Conservation (phyloP, 2,329 filamentous ascomycete genomes). For the Apiospora hydei region DNA sequence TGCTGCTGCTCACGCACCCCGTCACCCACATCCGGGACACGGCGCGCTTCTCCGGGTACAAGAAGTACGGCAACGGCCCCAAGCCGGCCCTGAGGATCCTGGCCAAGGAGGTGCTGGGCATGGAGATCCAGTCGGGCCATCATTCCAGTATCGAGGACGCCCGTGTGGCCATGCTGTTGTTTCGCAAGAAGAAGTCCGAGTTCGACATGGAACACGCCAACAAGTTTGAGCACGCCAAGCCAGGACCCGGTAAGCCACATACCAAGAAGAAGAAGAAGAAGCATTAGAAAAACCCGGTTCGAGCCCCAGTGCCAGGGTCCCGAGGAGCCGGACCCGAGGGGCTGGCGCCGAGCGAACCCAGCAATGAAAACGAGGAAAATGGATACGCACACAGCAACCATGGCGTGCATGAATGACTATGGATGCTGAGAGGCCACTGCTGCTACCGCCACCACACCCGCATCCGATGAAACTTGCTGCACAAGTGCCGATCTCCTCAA, state of each 20-base stretch:
- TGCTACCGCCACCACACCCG: neutral
- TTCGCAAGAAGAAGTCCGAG: conserved; percentile 79
- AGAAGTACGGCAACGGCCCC: conserved; percentile 70
- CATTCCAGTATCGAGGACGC: conserved; percentile 82
- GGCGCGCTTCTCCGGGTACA: conserved; percentile 76
- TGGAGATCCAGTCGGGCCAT: conserved; percentile 69
- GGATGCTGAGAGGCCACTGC: neutral
- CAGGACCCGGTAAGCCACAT: neutral
- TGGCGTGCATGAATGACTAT: neutral
- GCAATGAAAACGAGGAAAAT: neutral
- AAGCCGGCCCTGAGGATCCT: conserved; percentile 72
- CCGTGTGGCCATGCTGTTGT: conserved; percentile 87
- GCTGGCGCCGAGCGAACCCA: neutral
- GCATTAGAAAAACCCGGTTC: neutral
- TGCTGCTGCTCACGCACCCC: conserved; percentile 80
- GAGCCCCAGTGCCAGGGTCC: neutral
- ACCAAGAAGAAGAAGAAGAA: conserved; percentile 26
- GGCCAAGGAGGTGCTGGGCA: conserved; percentile 62
- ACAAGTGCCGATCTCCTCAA: neutral
- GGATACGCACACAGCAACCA: neutral
- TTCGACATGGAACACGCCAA: conserved; percentile 85
- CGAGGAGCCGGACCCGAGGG: neutral
- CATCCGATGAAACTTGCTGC: neutral
- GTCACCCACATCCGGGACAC: conserved; percentile 84
- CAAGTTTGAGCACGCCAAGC: conserved; percentile 60